Conservation (phyloP, 164 flowering plant species). For the Vitis labrusca region DNA sequence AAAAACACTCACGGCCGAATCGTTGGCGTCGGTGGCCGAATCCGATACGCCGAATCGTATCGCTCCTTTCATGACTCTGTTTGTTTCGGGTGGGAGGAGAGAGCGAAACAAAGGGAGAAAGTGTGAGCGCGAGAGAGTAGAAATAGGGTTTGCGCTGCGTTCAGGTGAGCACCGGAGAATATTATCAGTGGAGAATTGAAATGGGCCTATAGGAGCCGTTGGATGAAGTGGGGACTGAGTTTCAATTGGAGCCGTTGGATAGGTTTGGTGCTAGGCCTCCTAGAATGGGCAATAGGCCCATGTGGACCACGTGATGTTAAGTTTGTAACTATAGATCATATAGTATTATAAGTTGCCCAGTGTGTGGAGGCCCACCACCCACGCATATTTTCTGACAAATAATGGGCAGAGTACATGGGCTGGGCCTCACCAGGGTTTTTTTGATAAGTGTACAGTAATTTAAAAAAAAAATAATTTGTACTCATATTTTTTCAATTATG, state of each 20-base stretch:
- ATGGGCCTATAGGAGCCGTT: constrained; percentile 8
- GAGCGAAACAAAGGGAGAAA: neutral
- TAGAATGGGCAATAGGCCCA: neutral
- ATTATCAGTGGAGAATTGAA: neutral
- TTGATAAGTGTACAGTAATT: too few species aligned
- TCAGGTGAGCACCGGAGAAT: neutral
- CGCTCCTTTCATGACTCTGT: constrained; percentile 46
- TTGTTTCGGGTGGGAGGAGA: neutral
- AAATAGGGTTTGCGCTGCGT: constrained; percentile 2
- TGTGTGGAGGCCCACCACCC: too few species aligned
- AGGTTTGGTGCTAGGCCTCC: neutral
- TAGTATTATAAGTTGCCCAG: too few species aligned
- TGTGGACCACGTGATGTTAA: constrained; percentile 12
- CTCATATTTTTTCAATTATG: too few species aligned
- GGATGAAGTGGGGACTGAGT: constrained; percentile 23
- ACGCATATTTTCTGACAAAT: too few species aligned
- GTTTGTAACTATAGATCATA: too few species aligned
- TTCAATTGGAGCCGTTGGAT: constrained; percentile 27
- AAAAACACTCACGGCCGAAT: constrained; percentile 36
- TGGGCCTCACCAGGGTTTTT: too few species aligned
- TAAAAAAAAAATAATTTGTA: too few species aligned
- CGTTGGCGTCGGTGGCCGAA: constrained; percentile 33
- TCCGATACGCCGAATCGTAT: constrained; percentile 53
- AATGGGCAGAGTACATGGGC: too few species aligned
- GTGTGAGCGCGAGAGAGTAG: neutral